These are phyloP conservation scores for Veloboletus limbatus DNA, from an alignment of 1,284 basidiomycete species.

Conservation along the genomic window DNA sequence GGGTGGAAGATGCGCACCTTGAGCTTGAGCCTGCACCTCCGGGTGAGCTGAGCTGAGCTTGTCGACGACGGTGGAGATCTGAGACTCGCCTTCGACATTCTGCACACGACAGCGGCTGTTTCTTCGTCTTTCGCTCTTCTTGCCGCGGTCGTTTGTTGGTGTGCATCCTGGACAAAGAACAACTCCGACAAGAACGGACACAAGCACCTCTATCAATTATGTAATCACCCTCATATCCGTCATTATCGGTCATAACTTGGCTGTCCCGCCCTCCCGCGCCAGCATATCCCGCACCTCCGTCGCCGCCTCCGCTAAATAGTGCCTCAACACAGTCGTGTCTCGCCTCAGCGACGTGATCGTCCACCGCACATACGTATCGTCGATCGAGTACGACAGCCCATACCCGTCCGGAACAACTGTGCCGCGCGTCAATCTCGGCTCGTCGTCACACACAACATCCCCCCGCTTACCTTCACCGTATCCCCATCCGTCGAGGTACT, in stretches of 20 bases:
- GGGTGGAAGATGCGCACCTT: constrained; percentile 40
- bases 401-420: constrained; percentile 87
- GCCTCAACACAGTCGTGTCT: constrained; percentile 61
- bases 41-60: too few species aligned
- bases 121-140: constrained; percentile 29
- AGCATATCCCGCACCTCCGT: constrained; percentile 75
- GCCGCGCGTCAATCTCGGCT: too few species aligned
- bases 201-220: constrained; percentile 29
- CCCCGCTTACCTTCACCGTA: constrained; percentile 82
- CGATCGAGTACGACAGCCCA: constrained; percentile 91
- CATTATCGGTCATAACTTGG: constrained; percentile 26
- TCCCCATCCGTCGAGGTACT: constrained; percentile 92
- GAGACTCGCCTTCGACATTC: constrained; percentile 56
- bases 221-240: constrained; percentile 20
- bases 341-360: constrained; percentile 84
- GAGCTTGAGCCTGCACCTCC: constrained; percentile 50
- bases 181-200: constrained; percentile 35
- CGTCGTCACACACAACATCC: background rate
- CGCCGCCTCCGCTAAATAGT: constrained; percentile 77
- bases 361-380: constrained; percentile 86
- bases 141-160: constrained; percentile 29
- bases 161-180: constrained; percentile 22
- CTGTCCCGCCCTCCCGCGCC: constrained; percentile 51
- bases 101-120: constrained; percentile 53
- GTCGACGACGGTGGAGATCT: too few species aligned